Evolutionary conservation across 2,329 filamentous ascomycete genomes (phyloP).

Genomic region (Neonectria ditissima): DNA sequence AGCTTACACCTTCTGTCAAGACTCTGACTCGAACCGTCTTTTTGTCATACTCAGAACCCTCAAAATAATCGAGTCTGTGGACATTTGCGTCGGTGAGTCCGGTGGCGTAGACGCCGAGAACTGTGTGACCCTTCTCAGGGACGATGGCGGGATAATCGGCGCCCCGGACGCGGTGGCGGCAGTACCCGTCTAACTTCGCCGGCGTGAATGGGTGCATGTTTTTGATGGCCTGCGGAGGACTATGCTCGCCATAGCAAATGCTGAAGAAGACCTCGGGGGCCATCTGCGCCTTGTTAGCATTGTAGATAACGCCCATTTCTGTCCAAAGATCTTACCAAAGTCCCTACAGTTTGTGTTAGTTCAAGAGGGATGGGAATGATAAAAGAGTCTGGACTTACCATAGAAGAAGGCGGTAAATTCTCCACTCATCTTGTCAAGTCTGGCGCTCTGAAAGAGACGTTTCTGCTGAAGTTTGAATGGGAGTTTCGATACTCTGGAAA

Average conservation of each 20-base stretch:
- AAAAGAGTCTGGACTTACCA: constrained; percentile 53
- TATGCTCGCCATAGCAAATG: constrained; percentile 76
- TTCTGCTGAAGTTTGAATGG: not conserved
- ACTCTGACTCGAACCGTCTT: constrained; percentile 66
- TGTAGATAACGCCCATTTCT: not conserved
- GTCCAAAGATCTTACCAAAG: constrained; percentile 29
- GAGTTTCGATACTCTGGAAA: not conserved
- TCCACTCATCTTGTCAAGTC: constrained; percentile 52
- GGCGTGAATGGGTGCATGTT: constrained; percentile 74
- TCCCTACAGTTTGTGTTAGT: constrained; percentile 26
- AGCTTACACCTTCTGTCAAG: constrained; percentile 54
- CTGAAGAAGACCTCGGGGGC: constrained; percentile 87
- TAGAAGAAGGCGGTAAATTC: constrained; percentile 68
- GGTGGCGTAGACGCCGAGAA: constrained; percentile 81
- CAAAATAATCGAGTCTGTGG: constrained; percentile 81
- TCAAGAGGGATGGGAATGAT: not conserved
- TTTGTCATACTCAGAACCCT: constrained; percentile 79
- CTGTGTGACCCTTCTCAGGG: constrained; percentile 64
- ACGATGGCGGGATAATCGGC: constrained; percentile 88
- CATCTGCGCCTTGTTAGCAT: constrained; percentile 66
- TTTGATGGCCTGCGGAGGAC: constrained; percentile 60
- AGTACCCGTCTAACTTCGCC: constrained; percentile 79
- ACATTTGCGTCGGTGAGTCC: constrained; percentile 85
- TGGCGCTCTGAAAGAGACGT: not conserved
- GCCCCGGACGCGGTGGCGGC: constrained; percentile 73